These are phyloP conservation scores for Naganishia kalamii DNA, from an alignment of 768 basidiomycete genomes.

Conservation along the genomic window DNA sequence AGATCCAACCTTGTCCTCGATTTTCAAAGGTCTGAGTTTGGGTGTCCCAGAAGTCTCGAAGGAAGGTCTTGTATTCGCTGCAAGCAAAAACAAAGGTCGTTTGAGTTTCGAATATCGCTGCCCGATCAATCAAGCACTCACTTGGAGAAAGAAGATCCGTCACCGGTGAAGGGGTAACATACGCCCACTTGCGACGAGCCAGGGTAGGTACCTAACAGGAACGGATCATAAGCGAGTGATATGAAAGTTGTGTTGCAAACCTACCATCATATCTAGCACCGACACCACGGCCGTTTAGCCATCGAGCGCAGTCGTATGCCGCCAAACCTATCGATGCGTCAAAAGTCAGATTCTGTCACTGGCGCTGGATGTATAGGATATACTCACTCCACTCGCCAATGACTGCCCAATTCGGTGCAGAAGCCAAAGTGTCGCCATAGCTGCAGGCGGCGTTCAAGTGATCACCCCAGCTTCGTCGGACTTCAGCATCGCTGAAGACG, in stretches of 20 bases:
- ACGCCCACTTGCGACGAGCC: constrained; percentile 25
- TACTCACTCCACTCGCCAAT: constrained; percentile 43
- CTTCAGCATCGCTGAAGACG: constrained; percentile 37
- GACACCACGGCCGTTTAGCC: constrained; percentile 41
- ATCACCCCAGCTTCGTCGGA: constrained; percentile 30
- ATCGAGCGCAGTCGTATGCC: constrained; percentile 44
- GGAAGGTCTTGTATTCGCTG: constrained; percentile 67
- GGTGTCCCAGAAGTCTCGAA: constrained; percentile 76
- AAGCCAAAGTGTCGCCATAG: constrained; percentile 16
- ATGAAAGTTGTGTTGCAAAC: constrained; percentile 1
- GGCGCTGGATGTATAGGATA: background rate
- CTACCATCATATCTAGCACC: constrained; percentile 47
- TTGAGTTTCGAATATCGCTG: background rate
- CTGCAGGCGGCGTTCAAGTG: constrained; percentile 32
- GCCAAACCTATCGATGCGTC: constrained; percentile 24
- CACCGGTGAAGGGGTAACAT: constrained; percentile 54
- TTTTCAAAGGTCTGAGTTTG: constrained; percentile 51
- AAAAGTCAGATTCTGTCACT: background rate
- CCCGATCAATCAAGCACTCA: constrained; percentile 19
- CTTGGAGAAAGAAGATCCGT: constrained; percentile 64
- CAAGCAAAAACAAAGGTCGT: too few relatives aligned
- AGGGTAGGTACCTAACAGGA: constrained; percentile 24
- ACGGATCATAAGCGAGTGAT: background rate
- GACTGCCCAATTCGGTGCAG: constrained; percentile 41
- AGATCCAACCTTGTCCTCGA: constrained; percentile 41